phyloP scores from a whole-genome alignment of 495 filamentous ascomycete species.

The Lasiosphaeris hirsuta region DNA sequence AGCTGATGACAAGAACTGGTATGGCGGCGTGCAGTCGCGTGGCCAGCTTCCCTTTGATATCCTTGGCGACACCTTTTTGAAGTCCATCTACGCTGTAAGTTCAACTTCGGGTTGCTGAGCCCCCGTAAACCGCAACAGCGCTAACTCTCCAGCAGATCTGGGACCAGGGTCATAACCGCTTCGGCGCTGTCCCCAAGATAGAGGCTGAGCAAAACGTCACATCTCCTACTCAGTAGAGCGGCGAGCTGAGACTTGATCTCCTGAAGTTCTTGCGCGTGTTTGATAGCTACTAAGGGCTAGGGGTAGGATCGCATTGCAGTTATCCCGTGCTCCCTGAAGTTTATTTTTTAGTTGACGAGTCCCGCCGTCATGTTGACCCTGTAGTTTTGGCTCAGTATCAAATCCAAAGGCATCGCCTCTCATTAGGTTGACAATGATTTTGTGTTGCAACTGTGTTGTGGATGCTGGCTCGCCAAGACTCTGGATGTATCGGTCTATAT shows the following conservation, averaged over 20 bases:
- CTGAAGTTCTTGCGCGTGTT: neutral
- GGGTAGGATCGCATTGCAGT: no score
- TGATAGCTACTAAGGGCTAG: neutral
- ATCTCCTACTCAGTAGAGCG: slow-evolving; percentile 19
- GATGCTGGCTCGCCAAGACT: no score
- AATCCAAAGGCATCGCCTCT: no score
- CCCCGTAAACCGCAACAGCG: neutral
- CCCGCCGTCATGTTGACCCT: no score
- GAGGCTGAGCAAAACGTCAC: slow-evolving; percentile 53
- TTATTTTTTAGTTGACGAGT: no score
- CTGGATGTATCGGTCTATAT: no score
- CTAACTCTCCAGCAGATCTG: slow-evolving; percentile 53
- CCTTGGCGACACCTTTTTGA: slow-evolving; percentile 70
- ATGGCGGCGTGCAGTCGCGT: slow-evolving; percentile 73
- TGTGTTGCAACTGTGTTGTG: no score
- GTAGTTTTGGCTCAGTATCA: no score
- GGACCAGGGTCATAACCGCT: slow-evolving; percentile 67
- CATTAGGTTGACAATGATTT: no score
- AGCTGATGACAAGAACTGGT: slow-evolving; percentile 55
- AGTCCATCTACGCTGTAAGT: slow-evolving; percentile 71
- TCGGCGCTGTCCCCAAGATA: slow-evolving; percentile 66
- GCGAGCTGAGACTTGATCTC: neutral
- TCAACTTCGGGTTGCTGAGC: neutral
- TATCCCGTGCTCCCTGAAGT: no score
- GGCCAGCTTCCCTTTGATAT: slow-evolving; percentile 68